Percentiles rank a stretch among this genome's conserved stretches.
Evolutionary conservation across 1,284 basidiomycete genomes (phyloP).

Genomic region (Malassezia brasiliensis): DNA sequence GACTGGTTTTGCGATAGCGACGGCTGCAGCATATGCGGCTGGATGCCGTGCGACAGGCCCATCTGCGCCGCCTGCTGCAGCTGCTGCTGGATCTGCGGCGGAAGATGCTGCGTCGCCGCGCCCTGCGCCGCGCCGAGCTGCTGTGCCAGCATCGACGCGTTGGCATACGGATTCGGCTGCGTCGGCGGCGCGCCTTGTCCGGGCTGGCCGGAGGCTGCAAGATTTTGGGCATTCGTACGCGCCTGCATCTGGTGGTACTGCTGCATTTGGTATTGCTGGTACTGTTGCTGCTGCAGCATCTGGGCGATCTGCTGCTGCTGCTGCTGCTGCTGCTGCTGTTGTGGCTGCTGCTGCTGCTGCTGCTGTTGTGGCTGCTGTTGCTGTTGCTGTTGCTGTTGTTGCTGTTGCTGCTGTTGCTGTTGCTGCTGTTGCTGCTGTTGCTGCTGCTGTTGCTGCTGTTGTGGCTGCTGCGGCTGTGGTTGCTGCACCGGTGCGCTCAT

Average conservation of each 20-base stretch:
- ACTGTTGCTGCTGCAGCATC: slow-evolving; percentile 13
- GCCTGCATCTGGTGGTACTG: slow-evolving; percentile 19
- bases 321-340: no score
- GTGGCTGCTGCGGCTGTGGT: no score
- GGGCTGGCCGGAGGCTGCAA: no score
- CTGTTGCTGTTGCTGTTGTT: no score
- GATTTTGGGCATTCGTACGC: slow-evolving; percentile 5
- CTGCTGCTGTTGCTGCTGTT: no score
- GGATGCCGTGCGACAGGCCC: background rate
- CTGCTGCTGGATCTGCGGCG: background rate
- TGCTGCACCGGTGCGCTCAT: background rate
- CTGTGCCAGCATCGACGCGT: background rate
- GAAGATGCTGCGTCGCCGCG: background rate
- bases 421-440: background rate
- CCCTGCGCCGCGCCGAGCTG: background rate
- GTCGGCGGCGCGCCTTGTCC: background rate
- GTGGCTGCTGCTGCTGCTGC: no score
- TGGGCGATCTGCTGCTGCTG: background rate
- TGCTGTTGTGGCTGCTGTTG: no score
- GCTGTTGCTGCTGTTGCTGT: no score
- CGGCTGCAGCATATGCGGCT: background rate
- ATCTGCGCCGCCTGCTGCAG: background rate
- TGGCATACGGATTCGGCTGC: background rate
- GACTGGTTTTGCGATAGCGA: no score
- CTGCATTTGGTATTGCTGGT: slow-evolving; percentile 18